A percentile compares a stretch with the other conserved stretches of the same genome.
phyloP scores from a whole-genome alignment of 2,329 filamentous ascomycete species.

The Purpureocillium lavendulum region DNA sequence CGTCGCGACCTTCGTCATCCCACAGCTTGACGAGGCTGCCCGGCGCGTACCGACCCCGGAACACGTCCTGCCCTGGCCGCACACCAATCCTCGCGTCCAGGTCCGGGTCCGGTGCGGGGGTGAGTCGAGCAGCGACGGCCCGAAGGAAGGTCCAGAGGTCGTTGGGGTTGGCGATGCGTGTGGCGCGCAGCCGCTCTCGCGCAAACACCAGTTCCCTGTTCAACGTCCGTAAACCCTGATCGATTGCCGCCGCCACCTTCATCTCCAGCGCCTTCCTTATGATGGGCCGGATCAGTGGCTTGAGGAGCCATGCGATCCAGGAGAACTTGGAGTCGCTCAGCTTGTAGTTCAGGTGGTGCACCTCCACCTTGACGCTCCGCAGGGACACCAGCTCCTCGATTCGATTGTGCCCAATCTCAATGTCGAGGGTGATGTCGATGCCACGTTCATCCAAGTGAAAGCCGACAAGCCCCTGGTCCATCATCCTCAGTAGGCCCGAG shows the following conservation, averaged over 20 bases:
- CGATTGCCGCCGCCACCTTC: conserved; percentile 65
- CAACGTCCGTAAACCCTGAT: conserved; percentile 58
- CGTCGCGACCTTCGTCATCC: conserved; percentile 67
- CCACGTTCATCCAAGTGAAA: conserved; percentile 82
- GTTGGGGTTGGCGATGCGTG: conserved; percentile 69
- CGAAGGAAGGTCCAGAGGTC: conserved; percentile 76
- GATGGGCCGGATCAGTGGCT: conserved; percentile 74
- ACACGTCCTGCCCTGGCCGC: conserved; percentile 50
- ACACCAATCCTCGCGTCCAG: conserved; percentile 67
- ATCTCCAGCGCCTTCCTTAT: conserved; percentile 72
- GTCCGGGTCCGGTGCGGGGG: conserved; percentile 66
- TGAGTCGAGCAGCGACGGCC: conserved; percentile 69
- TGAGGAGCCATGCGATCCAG: conserved; percentile 73
- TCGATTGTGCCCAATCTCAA: conserved; percentile 71
- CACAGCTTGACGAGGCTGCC: conserved; percentile 86
- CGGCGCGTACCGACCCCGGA: conserved; percentile 79
- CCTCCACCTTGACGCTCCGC: conserved; percentile 65
- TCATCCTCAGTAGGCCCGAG: conserved; percentile 63
- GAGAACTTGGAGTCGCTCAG: conserved; percentile 68
- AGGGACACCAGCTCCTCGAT: conserved; percentile 77
- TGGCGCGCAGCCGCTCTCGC: conserved; percentile 76
- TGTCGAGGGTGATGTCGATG: conserved; percentile 75
- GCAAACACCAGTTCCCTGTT: conserved; percentile 86
- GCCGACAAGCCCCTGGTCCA: conserved; percentile 76
- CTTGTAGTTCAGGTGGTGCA: conserved; percentile 80